These are phyloP conservation scores for Drechslerella stenobrocha DNA, from an alignment of 2,329 filamentous ascomycete genomes.

Conservation along the genomic window DNA sequence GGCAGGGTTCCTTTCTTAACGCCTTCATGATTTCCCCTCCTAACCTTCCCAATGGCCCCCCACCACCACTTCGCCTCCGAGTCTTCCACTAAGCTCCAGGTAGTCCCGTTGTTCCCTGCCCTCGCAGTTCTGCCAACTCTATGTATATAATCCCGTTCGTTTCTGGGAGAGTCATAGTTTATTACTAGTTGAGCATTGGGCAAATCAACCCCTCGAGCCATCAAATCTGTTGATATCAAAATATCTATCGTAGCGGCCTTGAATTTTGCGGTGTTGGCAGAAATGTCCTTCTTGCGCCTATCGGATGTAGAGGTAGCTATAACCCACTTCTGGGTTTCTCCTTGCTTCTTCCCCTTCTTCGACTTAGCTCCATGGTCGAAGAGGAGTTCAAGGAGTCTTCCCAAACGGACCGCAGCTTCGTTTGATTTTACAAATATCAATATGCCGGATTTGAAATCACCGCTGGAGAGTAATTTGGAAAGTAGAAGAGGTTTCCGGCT, in stretches of 20 bases:
- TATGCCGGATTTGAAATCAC: constrained; percentile 58
- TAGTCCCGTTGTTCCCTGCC: constrained; percentile 72
- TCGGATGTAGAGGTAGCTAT: constrained; percentile 36
- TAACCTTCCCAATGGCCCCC: constrained; percentile 70
- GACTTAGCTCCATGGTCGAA: constrained; percentile 48
- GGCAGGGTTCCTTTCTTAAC: constrained; percentile 56
- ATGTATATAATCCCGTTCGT: constrained; percentile 82
- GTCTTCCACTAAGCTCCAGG: constrained; percentile 84
- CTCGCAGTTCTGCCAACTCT: constrained; percentile 87
- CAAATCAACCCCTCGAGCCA: constrained; percentile 85
- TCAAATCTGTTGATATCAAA: constrained; percentile 89
- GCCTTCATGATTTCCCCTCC: constrained; percentile 59
- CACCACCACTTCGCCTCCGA: constrained; percentile 90
- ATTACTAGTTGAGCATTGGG: constrained; percentile 77
- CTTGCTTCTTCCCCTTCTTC: constrained; percentile 54
- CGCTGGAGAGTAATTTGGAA: constrained; percentile 67
- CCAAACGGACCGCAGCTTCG: constrained; percentile 82
- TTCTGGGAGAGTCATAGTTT: constrained; percentile 89
- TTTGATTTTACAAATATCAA: constrained; percentile 91
- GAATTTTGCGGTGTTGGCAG: constrained; percentile 65
- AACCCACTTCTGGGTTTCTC: constrained; percentile 58
- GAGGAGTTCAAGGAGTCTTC: constrained; percentile 73
- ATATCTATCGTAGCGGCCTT: constrained; percentile 62
- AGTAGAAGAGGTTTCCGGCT: constrained; percentile 80
- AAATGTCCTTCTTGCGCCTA: constrained; percentile 39